Evolutionary conservation across 116 monocot species (phyloP), one percentile per base, ranked within the genome.

Genomic region (Iris pallida): DNA sequence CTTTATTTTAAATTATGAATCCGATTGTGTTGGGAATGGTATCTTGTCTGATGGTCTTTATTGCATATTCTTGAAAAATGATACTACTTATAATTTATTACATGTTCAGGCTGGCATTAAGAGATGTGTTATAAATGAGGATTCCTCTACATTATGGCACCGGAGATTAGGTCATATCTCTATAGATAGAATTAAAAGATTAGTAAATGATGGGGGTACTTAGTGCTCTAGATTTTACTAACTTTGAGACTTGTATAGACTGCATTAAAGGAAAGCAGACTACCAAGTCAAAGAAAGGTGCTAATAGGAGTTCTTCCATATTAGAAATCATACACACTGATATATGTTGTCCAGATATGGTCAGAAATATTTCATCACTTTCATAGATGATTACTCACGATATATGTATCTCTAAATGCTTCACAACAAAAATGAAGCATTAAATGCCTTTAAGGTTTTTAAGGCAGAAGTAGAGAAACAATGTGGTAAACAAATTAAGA

Each of bases 381-480:
- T 69, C 57, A 69, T 69, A 2, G 51, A 73, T 66, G 20, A 75
- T 59, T 61, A 68, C 49, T 71, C 51, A 61, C 20, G 47, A 61
- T 61, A 47, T n/a, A 64, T 64, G 47, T 47, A 46, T 64, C 64
- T 64, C 64, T 64, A 64, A 6, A 16, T 47, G 64, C 64, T 64
- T 64, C 16, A 64, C 47, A 64, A 47, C n/a, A 64, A 64, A 15
- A 64, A 19, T 14, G 30, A 69, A 69, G 17, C 57, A 46, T 58
- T 67, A 12, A 8, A 69, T 18, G 57, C 45, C 42, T 59, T 70
- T 16, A 71, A 60, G 40, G 16, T 47, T 10, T 71, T 60, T n/a
- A 71, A 71, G 11, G 47, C 15, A 40, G 70, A 71, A 58, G 60
- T 60, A 57, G 70, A 71, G 59, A 45, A 46, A 44, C 70, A 71